Evolutionary conservation across 331 rosid genomes (phyloP), one percentile per base, ranked within the genome.

Genomic region (Phaseolus coccineus): DNA sequence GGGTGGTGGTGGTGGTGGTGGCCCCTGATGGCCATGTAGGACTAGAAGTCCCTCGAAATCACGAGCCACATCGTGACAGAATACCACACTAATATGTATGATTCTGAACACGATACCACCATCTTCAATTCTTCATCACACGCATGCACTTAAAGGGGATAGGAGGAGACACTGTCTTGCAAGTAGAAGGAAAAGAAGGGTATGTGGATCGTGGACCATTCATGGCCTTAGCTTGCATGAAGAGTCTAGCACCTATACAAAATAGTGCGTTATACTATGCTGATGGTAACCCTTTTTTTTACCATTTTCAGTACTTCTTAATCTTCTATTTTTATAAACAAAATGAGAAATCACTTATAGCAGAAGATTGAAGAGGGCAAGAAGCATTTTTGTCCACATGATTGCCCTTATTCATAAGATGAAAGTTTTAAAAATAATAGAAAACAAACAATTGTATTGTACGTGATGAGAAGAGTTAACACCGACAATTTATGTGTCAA

Each of bases 1-100:
- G 8, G 50, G 37, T 16, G 44, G 11, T 52, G 78, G 37, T 16
- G 44, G 11, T 52, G 78, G 81, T 82, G 46, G 11, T 52, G 81
- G 81, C 76, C 82, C 72, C n/a, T 16, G 73, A 77, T 84, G 70
- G 80, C 66, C 75, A 50, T 28, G 6, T 64, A 33, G 72, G 74
- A 57, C 22, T 81, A 65, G 83, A 87, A 55, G 11, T 37, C 40
- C 79, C 64, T 76, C 31, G 76, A 58, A 52, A 75, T 67, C 86
- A 69, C 86, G 84, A 78, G 80, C 86, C 44, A 22, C 42, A 0
- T 31, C 64, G 15, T 39, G 31, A 71, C 48, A 28, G 4, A 3
- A 24, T 4, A 48, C 13, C 7, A 10, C 57, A 42, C 47, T 2
- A 19, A 19, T 19, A 42, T 42, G 47, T 47, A 19, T 39, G 22